phyloP scores from a whole-genome alignment of 352 stramenopile genomes.

The Halophytophthora polymorphica region DNA sequence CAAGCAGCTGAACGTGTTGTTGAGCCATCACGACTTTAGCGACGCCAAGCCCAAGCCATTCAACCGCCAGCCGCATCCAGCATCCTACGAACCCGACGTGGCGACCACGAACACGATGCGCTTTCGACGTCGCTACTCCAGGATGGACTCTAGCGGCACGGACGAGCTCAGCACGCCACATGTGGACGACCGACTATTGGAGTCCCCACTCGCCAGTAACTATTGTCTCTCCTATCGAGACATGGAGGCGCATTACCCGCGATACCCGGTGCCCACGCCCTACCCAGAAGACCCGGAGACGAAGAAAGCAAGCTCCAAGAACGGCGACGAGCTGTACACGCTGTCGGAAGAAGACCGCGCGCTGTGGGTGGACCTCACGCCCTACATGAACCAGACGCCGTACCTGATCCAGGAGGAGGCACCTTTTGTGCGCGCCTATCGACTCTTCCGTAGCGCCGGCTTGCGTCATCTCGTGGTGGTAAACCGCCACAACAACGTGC shows the following conservation, averaged over 20 bases:
- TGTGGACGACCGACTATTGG: conserved; percentile 44
- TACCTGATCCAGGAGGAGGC: conserved; percentile 95
- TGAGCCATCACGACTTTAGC: conserved; percentile 67
- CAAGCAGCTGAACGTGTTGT: conserved; percentile 78
- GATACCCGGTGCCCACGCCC: conserved; percentile 65
- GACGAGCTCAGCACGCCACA: conserved; percentile 31
- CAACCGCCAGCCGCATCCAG: conserved; percentile 56
- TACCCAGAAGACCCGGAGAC: conserved; percentile 30
- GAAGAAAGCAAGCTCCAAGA: conserved; percentile 20
- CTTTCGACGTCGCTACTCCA: conserved; percentile 19
- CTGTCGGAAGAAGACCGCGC: conserved; percentile 82
- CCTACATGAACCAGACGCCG: conserved; percentile 97
- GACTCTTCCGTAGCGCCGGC: conserved; percentile 95
- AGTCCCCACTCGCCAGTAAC: conserved; percentile 26
- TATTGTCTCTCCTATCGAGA: conserved; percentile 79
- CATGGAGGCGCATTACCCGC: conserved; percentile 82
- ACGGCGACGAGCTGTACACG: conserved; percentile 48
- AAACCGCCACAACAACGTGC: conserved; percentile 91
- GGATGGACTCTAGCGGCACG: conserved; percentile 6
- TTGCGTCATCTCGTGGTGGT: conserved; percentile 94
- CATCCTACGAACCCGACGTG: conserved; percentile 34
- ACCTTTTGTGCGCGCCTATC: conserved; percentile 94
- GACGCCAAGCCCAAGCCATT: conserved; percentile 73
- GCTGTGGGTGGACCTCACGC: conserved; percentile 93
- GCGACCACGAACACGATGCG: conserved; percentile 16